Percentiles rank a stretch among this genome's conserved stretches.
These are phyloP conservation scores for Dentipellis sp. DNA, from an alignment of 768 basidiomycete species.

Conservation along the genomic window DNA sequence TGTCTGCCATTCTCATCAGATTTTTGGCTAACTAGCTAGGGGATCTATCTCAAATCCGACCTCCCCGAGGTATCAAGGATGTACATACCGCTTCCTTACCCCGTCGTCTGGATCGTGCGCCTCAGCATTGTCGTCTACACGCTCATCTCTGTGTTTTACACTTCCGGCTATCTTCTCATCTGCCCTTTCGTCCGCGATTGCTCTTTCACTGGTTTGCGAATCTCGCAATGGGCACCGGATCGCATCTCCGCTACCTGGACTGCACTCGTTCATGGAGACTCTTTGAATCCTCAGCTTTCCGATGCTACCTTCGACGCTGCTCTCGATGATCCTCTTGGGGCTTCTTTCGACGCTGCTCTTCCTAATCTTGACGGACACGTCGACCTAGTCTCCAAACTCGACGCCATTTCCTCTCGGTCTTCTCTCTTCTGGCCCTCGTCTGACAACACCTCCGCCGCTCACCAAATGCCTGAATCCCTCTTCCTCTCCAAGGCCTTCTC, in stretches of 20 bases:
- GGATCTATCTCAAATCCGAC: not conserved
- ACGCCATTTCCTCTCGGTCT: not conserved
- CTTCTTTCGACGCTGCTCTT: too few species aligned
- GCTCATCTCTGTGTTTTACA: constrained; percentile 11
- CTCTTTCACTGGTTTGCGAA: constrained; percentile 8
- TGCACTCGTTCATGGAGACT: not conserved
- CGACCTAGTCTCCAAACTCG: constrained; percentile 3
- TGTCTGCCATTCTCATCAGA: too few species aligned
- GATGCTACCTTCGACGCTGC: too few species aligned
- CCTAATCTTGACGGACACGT: not conserved
- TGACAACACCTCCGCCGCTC: not conserved
- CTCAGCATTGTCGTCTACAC: constrained; percentile 6
- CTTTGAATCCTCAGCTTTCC: not conserved
- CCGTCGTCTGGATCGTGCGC: constrained; percentile 1
- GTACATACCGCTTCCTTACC: not conserved
- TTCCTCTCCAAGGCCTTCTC: constrained; percentile 66
- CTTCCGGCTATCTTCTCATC: constrained; percentile 10
- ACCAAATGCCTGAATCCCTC: constrained; percentile 8
- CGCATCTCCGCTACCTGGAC: constrained; percentile 3
- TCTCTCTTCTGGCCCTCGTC: constrained; percentile 3
- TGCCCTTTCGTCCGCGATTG: constrained; percentile 13
- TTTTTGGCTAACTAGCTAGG: too few species aligned
- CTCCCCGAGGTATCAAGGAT: not conserved
- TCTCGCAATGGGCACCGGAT: not conserved
- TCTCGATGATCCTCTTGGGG: too few species aligned